Percentiles rank a stretch among this genome's conserved stretches.
Conservation (phyloP, 2,329 filamentous ascomycete genomes). For the Cercospora sesami region DNA sequence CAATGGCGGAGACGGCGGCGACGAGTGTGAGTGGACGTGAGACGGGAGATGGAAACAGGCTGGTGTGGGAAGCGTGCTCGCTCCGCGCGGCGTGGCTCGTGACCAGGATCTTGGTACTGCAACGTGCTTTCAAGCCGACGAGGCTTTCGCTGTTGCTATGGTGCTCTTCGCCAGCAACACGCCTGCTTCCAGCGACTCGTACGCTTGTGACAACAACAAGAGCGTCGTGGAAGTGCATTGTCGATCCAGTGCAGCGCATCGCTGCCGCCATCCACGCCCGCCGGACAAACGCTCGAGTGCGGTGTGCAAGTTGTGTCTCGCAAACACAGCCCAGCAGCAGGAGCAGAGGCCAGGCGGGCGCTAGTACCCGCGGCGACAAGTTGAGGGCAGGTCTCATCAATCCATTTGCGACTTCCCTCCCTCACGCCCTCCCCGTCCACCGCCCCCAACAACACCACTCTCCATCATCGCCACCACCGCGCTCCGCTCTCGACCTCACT, state of each 20-base stretch:
- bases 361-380: conserved; percentile 3
- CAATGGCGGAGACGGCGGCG: background rate
- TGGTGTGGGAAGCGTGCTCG: background rate
- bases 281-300: background rate
- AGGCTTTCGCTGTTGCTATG: background rate
- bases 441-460: conserved; percentile 6
- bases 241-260: background rate
- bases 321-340: conserved; percentile 14
- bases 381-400: conserved; percentile 10
- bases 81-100: background rate
- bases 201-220: background rate
- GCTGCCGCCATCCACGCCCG: background rate
- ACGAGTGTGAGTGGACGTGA: background rate
- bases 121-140: background rate
- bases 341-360: background rate
- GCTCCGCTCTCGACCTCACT: conserved; percentile 10
- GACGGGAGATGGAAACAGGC: background rate
- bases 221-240: background rate
- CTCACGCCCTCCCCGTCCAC: conserved; percentile 10
- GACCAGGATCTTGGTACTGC: background rate
- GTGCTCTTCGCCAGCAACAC: background rate
- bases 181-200: background rate
- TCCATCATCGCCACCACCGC: conserved; percentile 13
- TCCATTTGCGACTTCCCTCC: conserved; percentile 17
- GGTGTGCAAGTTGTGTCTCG: conserved; percentile 6